A percentile compares a stretch with the other conserved stretches of the same genome.
Evolutionary conservation across 2,329 filamentous ascomycete genomes (phyloP).

Genomic region (Stachybotrys echinatus): DNA sequence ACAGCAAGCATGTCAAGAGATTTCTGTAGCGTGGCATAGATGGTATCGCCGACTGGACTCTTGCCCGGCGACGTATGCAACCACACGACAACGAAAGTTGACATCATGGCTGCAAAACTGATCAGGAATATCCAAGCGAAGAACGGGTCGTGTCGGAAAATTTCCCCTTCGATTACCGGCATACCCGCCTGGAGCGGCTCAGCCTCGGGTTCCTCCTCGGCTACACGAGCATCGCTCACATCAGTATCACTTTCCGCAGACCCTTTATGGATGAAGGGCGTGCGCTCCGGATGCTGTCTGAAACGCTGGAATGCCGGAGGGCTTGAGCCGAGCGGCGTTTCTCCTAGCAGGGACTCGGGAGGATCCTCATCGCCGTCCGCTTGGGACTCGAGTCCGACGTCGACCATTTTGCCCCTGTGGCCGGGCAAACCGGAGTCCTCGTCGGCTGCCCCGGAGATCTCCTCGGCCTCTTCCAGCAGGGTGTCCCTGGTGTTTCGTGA

Average conservation of each 20-base stretch:
- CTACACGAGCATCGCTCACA: conserved; percentile 29
- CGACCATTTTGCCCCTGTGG: conserved; percentile 68
- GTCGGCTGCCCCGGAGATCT: conserved; percentile 29
- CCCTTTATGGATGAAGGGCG: conserved; percentile 32
- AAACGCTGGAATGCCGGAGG: conserved; percentile 61
- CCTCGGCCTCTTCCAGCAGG: conserved; percentile 36
- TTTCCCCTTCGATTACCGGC: conserved; percentile 56
- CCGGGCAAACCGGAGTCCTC: conserved; percentile 21
- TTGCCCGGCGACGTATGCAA: conserved; percentile 75
- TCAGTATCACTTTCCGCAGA: conserved; percentile 44
- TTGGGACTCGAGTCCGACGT: conserved; percentile 74
- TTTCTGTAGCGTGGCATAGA: conserved; percentile 81
- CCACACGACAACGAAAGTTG: conserved; percentile 84
- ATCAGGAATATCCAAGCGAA: conserved; percentile 91
- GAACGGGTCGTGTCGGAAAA: conserved; percentile 81
- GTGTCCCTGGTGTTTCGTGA: conserved; percentile 19
- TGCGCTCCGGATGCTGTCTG: conserved; percentile 31
- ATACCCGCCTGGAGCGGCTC: conserved; percentile 35
- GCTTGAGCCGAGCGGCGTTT: conserved; percentile 44
- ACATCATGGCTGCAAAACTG: conserved; percentile 74
- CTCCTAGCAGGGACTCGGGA: conserved; percentile 54
- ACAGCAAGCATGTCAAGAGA: conserved; percentile 87
- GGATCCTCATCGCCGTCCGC: conserved; percentile 53
- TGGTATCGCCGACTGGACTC: conserved; percentile 79
- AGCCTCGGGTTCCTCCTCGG: conserved; percentile 30